A percentile compares a stretch with the other conserved stretches of the same genome.
Evolutionary conservation across 768 basidiomycete genomes (phyloP).

Genomic region (Termitomyces sp.): DNA sequence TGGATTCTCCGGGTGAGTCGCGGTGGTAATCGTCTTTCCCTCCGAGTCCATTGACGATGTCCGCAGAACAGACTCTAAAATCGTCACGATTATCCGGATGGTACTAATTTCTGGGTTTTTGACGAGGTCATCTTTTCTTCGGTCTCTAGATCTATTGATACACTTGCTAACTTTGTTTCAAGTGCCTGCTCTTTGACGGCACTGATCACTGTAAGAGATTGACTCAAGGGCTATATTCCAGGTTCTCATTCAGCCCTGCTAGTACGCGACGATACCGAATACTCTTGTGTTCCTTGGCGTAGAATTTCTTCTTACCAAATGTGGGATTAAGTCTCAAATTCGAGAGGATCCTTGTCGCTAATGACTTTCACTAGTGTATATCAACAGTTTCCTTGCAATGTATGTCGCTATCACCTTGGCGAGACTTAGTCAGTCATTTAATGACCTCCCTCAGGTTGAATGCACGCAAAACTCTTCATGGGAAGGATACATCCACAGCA

Average conservation of each 20-base stretch:
- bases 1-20: conserved; percentile 16
- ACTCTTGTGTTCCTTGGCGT: conserved; percentile 22
- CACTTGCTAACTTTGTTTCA: background rate
- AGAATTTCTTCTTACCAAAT: conserved; percentile 21
- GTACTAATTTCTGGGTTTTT: conserved; percentile 20
- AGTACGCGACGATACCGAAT: conserved; percentile 19
- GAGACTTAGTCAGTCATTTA: too few species aligned
- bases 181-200: conserved; percentile 19
- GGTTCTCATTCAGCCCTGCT: background rate
- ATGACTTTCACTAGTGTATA: conserved; percentile 23
- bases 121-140: conserved; percentile 13
- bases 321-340: conserved; percentile 6
- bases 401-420: background rate
- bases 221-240: background rate
- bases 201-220: conserved; percentile 18
- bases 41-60: background rate
- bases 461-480: conserved; percentile 19
- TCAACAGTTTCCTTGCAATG: conserved; percentile 32
- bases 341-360: background rate
- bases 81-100: conserved; percentile 21
- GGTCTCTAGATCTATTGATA: background rate
- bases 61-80: conserved; percentile 20
- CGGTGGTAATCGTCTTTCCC: background rate
- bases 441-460: conserved; percentile 18
- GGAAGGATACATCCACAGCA: conserved; percentile 5